Percentiles rank a stretch among this genome's conserved stretches.
Evolutionary conservation across 2,329 filamentous ascomycete genomes (phyloP).

Genomic region (Diplodia scrobiculata): DNA sequence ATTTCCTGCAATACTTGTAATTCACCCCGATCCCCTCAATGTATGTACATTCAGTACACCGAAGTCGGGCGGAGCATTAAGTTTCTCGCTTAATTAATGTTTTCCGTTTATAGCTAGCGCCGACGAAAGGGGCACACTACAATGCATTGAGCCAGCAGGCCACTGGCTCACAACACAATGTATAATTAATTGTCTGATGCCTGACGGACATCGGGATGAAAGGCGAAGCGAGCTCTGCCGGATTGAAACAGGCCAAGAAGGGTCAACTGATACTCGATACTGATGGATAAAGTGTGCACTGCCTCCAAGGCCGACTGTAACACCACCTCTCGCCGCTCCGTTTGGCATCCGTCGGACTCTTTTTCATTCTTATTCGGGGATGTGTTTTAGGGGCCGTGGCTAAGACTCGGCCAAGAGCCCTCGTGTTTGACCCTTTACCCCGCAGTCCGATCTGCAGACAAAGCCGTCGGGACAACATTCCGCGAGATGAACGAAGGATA

Average conservation of each 20-base stretch:
- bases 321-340: neutral
- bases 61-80: too few relatives aligned
- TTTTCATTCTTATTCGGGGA: slow-evolving; percentile 13
- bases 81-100: too few relatives aligned
- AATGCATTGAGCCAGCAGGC: neutral
- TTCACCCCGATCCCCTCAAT: too few relatives aligned
- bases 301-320: neutral
- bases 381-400: slow-evolving; percentile 5
- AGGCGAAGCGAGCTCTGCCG: neutral
- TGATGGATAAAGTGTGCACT: neutral
- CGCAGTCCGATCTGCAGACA: slow-evolving; percentile 1
- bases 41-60: too few relatives aligned
- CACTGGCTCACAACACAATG: neutral
- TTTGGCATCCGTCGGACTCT: slow-evolving; percentile 5
- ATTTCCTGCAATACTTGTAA: too few relatives aligned
- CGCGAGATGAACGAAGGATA: slow-evolving; percentile 7
- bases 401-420: slow-evolving; percentile 18
- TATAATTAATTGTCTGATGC: too few relatives aligned
- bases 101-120: too few relatives aligned
- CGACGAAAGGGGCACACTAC: too few relatives aligned
- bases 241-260: neutral
- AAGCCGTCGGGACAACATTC: slow-evolving; percentile 3
- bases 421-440: neutral
- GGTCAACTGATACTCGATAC: neutral
- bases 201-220: neutral